phyloP scores from a whole-genome alignment of 73 alveolate genomes.

The Urostyla sp. region DNA sequence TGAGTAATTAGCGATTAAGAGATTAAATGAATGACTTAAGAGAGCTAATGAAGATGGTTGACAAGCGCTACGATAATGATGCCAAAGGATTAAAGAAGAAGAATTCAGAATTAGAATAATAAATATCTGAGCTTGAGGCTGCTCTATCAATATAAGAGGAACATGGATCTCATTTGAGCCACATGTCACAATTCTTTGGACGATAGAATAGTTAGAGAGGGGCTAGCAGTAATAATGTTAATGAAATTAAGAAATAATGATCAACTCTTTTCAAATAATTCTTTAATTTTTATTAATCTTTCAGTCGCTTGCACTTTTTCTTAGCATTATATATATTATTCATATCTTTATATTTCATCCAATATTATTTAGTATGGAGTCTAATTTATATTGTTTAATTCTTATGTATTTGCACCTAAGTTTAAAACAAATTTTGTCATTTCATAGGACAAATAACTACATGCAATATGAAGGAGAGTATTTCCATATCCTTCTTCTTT shows the following conservation, averaged over 20 bases:
- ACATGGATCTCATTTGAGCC: conserved; percentile 23
- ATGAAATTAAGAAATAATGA: not conserved
- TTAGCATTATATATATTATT: not conserved
- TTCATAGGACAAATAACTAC: not conserved
- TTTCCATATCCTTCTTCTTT: conserved; percentile 21
- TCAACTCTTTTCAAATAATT: not conserved
- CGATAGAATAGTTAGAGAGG: not conserved
- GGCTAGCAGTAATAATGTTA: not conserved
- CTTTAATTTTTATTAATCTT: not conserved
- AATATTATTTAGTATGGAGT: conserved; percentile 13
- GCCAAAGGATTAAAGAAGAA: not conserved
- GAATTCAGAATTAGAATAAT: conserved; percentile 15
- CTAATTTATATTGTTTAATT: not conserved
- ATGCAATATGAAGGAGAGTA: conserved; percentile 19
- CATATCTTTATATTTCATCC: not conserved
- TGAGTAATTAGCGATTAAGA: not conserved
- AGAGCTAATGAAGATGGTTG: conserved; percentile 29
- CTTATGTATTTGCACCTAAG: not conserved
- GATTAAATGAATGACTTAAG: conserved; percentile 25
- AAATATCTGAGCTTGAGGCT: conserved; percentile 1
- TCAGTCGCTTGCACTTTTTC: conserved; percentile 8
- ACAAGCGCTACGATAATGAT: conserved; percentile 20
- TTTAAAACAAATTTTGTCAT: not conserved
- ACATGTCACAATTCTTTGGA: conserved; percentile 1
- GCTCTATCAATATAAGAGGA: conserved; percentile 1